Evolutionary conservation across 495 filamentous ascomycete species (phyloP).

Genomic region (Cairneyella variabilis): DNA sequence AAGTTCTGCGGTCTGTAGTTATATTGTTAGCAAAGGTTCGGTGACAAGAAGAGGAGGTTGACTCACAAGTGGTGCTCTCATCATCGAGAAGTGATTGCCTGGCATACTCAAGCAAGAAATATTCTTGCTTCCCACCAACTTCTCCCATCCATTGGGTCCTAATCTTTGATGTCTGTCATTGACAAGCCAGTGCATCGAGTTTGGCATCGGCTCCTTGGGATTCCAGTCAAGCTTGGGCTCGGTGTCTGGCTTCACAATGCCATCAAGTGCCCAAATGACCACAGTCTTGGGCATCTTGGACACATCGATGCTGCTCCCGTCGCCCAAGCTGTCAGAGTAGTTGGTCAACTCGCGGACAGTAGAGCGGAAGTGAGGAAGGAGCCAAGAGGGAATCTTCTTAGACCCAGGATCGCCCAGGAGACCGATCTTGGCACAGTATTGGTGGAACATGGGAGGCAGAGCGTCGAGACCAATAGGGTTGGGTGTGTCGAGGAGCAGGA

Average conservation of each 20-base stretch:
- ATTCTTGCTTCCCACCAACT: conserved; percentile 60
- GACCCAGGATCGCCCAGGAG: conserved; percentile 65
- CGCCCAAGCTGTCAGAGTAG: conserved; percentile 42
- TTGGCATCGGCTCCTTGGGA: conserved; percentile 36
- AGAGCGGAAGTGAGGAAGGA: conserved; percentile 78
- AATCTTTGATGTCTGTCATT: conserved; percentile 78
- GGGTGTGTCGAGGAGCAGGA: conserved; percentile 81
- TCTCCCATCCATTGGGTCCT: conserved; percentile 73
- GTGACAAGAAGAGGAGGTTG: background rate
- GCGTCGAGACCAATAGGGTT: conserved; percentile 75
- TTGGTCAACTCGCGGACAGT: conserved; percentile 71
- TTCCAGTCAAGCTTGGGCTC: conserved; percentile 59
- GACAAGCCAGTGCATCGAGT: conserved; percentile 17
- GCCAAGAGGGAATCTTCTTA: conserved; percentile 67
- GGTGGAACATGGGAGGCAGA: conserved; percentile 69
- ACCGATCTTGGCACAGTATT: conserved; percentile 75
- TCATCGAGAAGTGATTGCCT: conserved; percentile 72
- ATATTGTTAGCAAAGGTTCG: background rate
- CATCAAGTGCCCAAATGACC: conserved; percentile 77
- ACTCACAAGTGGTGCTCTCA: conserved; percentile 55
- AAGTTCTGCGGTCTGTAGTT: conserved; percentile 5
- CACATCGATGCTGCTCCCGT: conserved; percentile 48
- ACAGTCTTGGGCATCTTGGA: conserved; percentile 58
- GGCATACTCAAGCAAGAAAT: conserved; percentile 58
- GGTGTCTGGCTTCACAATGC: conserved; percentile 45